phyloP scores from a whole-genome alignment of 176 grass and related monocot genomes.

The Musa acuminata region DNA sequence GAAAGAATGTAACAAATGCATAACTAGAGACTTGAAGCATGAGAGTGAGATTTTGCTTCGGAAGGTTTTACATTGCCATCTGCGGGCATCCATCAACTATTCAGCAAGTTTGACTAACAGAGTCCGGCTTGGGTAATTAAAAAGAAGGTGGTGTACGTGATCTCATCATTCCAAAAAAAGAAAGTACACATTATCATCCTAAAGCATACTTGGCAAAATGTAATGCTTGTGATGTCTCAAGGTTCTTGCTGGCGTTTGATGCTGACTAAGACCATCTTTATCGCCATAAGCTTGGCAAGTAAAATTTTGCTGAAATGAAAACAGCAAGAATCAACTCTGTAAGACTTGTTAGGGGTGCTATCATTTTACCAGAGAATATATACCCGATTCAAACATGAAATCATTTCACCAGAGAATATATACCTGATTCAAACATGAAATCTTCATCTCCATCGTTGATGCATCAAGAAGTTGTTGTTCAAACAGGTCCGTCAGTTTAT shows the following conservation, averaged over 20 bases:
- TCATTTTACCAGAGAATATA: neutral
- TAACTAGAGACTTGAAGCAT: slow-evolving; percentile 50
- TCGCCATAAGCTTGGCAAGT: slow-evolving; percentile 86
- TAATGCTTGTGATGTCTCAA: slow-evolving; percentile 85
- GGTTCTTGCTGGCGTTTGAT: slow-evolving; percentile 41
- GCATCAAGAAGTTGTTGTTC: slow-evolving; percentile 72
- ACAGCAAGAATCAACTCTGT: neutral
- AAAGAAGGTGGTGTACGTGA: slow-evolving; percentile 14
- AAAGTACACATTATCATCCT: neutral
- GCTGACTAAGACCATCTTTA: slow-evolving; percentile 88
- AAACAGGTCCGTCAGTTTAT: slow-evolving; percentile 75
- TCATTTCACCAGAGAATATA: slow-evolving; percentile 17
- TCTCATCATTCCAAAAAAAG: slow-evolving; percentile 3
- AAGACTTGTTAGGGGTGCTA: neutral
- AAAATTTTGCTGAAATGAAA: slow-evolving; percentile 45
- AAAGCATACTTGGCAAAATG: slow-evolving; percentile 58
- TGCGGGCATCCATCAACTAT: slow-evolving; percentile 36
- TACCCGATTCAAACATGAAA: slow-evolving; percentile 83
- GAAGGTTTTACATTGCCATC: slow-evolving; percentile 36
- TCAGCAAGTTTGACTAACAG: slow-evolving; percentile 35
- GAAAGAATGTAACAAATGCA: slow-evolving; percentile 17
- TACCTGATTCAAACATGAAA: slow-evolving; percentile 83
- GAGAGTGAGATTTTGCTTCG: slow-evolving; percentile 37
- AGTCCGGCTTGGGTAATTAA: slow-evolving; percentile 31
- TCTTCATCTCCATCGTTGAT: slow-evolving; percentile 51